Evolutionary conservation across 2,329 filamentous ascomycete species (phyloP).

Genomic region (Corinectria fuckeliana): DNA sequence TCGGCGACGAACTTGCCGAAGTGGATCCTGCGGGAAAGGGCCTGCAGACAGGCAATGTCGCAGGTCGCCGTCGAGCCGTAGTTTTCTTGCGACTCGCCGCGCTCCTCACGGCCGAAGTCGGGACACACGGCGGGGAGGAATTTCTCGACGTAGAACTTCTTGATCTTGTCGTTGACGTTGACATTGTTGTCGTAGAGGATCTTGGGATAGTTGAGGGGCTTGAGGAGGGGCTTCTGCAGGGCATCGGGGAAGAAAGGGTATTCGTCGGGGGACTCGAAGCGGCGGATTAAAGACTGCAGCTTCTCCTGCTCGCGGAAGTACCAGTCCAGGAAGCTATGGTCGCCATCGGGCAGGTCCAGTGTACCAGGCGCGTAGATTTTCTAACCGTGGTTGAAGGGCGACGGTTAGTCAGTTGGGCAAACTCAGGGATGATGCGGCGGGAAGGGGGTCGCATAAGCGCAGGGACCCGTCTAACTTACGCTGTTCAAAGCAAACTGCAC

Average conservation of each 20-base stretch:
- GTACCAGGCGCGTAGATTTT: constrained; percentile 85
- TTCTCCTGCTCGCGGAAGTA: constrained; percentile 89
- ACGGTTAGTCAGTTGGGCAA: constrained; percentile 18
- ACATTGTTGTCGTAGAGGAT: constrained; percentile 90
- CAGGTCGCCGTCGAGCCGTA: constrained; percentile 92
- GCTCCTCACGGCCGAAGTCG: constrained; percentile 77
- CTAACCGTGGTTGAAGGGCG: constrained; percentile 34
- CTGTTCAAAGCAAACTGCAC: constrained; percentile 95
- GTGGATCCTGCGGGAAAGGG: constrained; percentile 88
- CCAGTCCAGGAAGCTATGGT: constrained; percentile 91
- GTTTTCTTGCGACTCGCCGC: constrained; percentile 88
- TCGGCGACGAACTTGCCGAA: constrained; percentile 99
- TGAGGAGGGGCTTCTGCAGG: constrained; percentile 81
- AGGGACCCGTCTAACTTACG: constrained; percentile 33
- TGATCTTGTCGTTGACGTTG: constrained; percentile 88
- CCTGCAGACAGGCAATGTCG: constrained; percentile 89
- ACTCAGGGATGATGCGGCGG: constrained; percentile 9
- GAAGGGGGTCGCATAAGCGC: constrained; percentile 25
- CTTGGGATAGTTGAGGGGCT: constrained; percentile 83
- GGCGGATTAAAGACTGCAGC: constrained; percentile 89
- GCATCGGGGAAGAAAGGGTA: constrained; percentile 93
- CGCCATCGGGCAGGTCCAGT: constrained; percentile 75
- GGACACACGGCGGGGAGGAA: constrained; percentile 86
- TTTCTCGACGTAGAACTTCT: constrained; percentile 79
- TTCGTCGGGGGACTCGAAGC: constrained; percentile 95